Evolutionary conservation across 2,329 filamentous ascomycete species (phyloP).

Genomic region (Diaporthe australafricana): DNA sequence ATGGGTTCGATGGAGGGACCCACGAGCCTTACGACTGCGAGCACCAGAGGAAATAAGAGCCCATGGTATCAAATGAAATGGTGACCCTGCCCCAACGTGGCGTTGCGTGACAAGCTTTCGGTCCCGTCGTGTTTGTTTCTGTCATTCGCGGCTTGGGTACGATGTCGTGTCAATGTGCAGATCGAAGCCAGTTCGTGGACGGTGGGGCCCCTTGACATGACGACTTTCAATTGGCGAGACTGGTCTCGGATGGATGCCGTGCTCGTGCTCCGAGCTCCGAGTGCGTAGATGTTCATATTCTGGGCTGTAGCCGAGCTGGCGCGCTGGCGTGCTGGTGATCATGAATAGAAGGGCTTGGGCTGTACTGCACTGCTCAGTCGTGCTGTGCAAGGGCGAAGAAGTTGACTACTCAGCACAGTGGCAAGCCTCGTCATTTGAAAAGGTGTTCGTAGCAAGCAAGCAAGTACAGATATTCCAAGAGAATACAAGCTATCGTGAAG

Average conservation of each 20-base stretch:
- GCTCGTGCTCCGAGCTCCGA: neutral
- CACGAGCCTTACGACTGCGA: conserved; percentile 30
- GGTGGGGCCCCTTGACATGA: neutral
- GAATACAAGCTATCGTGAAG: too few relatives aligned
- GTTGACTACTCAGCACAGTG: neutral
- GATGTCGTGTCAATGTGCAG: conserved; percentile 8
- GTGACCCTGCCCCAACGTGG: conserved; percentile 3
- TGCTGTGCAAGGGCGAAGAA: neutral
- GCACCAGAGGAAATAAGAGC: conserved; percentile 5
- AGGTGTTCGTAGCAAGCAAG: neutral
- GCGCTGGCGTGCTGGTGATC: neutral
- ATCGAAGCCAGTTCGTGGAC: neutral
- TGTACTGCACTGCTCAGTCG: neutral
- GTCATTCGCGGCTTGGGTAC: neutral
- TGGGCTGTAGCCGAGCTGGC: neutral
- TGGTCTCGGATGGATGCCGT: conserved; percentile 5
- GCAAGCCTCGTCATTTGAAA: neutral
- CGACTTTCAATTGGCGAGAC: neutral
- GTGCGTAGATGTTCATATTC: neutral
- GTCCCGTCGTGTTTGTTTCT: neutral
- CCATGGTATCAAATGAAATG: neutral
- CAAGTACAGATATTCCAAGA: too few relatives aligned
- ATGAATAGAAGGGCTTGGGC: neutral
- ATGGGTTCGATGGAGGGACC: conserved; percentile 29
- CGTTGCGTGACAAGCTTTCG: conserved; percentile 13